These are phyloP conservation scores for Irpex lacteus DNA, from an alignment of 1,284 basidiomycete genomes.

Conservation along the genomic window DNA sequence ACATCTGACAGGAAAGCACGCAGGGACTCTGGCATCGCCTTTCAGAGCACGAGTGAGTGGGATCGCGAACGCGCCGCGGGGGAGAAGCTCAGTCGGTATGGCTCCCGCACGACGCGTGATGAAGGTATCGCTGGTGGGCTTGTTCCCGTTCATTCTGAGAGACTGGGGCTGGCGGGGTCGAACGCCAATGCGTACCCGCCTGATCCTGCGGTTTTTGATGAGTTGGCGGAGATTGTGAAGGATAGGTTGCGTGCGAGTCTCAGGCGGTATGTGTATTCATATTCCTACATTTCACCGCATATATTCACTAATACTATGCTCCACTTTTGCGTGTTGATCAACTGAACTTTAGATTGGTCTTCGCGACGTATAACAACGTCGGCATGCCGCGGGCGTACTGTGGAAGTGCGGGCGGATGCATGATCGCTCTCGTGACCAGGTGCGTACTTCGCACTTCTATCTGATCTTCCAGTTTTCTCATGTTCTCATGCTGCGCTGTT, in stretches of 20 bases:
- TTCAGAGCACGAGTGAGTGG: neutral
- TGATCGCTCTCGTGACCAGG: constrained; percentile 33
- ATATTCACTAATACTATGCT: no score
- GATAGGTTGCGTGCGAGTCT: constrained; percentile 63
- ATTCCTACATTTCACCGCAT: no score
- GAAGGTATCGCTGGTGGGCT: neutral
- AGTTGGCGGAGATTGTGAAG: constrained; percentile 54
- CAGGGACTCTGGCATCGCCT: neutral
- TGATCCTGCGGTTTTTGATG: constrained; percentile 60
- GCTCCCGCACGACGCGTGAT: neutral
- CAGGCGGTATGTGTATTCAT: constrained; percentile 35
- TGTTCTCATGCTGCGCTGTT: constrained; percentile 12
- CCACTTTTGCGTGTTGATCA: no score
- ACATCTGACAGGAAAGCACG: neutral
- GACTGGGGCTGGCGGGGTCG: neutral
- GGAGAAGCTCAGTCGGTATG: neutral
- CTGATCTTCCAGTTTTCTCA: constrained; percentile 28
- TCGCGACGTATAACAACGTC: constrained; percentile 69
- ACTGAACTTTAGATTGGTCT: constrained; percentile 50
- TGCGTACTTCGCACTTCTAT: constrained; percentile 9
- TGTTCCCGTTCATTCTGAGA: neutral
- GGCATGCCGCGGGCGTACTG: constrained; percentile 70
- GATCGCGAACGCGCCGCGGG: neutral
- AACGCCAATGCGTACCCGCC: constrained; percentile 26
- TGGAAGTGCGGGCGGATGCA: constrained; percentile 58